phyloP scores from a whole-genome alignment of 129 eudicot genomes.

The Arctium minus region DNA sequence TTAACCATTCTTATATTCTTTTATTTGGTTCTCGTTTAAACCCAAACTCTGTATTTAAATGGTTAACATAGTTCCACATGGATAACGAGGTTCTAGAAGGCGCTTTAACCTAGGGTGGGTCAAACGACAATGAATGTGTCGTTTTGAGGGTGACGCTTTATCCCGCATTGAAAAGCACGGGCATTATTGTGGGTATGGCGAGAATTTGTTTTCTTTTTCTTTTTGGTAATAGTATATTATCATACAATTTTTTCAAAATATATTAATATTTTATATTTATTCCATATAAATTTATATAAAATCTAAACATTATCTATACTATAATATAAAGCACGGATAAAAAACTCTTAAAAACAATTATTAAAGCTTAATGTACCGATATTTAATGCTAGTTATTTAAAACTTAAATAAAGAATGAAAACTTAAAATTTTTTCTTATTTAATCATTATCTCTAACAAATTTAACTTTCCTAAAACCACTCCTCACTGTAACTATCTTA shows the following conservation, averaged over 20 bases:
- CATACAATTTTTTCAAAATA: not conserved
- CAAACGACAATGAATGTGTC: not conserved
- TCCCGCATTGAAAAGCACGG: not conserved
- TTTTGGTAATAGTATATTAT: not conserved
- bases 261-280: too few species aligned
- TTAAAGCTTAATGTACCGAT: too few species aligned
- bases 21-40: too few species aligned
- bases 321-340: too few species aligned
- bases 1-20: not conserved
- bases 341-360: too few species aligned
- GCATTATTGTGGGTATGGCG: not conserved
- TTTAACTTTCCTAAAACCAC: too few species aligned
- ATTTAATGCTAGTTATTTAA: too few species aligned
- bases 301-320: not conserved
- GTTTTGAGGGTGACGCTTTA: not conserved
- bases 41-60: not conserved
- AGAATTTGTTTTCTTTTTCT: not conserved
- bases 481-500: too few species aligned
- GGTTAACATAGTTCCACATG: not conserved
- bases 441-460: too few species aligned
- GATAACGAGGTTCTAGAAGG: not conserved
- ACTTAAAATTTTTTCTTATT: too few species aligned
- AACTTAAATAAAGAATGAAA: too few species aligned
- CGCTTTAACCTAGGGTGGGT: not conserved
- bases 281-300: too few species aligned